Evolutionary conservation across 305 asterid genomes (phyloP).

Genomic region (Plantago coronopus): DNA sequence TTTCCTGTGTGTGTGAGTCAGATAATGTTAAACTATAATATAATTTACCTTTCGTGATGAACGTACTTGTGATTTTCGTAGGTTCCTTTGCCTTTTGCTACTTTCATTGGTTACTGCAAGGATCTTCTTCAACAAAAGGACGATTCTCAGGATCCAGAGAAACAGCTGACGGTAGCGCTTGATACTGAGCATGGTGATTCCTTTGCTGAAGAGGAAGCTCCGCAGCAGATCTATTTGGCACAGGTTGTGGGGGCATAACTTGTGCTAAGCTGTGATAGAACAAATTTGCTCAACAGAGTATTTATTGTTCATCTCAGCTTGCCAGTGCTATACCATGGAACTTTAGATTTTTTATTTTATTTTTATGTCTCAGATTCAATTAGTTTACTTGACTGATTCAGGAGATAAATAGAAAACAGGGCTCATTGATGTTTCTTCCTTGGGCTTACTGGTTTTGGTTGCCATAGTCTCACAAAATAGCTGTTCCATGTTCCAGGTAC

Average conservation of each 20-base stretch:
- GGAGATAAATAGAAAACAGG: neutral
- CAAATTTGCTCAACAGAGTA: neutral
- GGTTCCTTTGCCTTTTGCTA: conserved; percentile 75
- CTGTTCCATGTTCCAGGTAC: conserved; percentile 51
- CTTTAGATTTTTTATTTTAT: no score
- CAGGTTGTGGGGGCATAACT: conserved; percentile 48
- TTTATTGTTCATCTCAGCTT: neutral
- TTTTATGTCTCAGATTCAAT: neutral
- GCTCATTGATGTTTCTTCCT: neutral
- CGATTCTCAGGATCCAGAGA: conserved; percentile 31
- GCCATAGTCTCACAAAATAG: conserved; percentile 2
- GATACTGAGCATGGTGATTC: conserved; percentile 33
- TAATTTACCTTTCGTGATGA: conserved; percentile 11
- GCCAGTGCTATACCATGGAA: neutral
- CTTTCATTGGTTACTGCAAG: conserved; percentile 80
- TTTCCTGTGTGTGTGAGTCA: conserved; percentile 6
- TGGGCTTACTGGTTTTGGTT: conserved; percentile 5
- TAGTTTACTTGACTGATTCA: neutral
- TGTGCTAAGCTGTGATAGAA: conserved; percentile 2
- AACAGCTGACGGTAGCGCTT: conserved; percentile 28
- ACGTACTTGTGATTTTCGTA: conserved; percentile 26
- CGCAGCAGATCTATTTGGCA: conserved; percentile 79
- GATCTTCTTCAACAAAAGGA: conserved; percentile 35
- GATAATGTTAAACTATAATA: conserved; percentile 9
- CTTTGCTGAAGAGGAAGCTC: conserved; percentile 38